phyloP scores from a whole-genome alignment of 2,329 filamentous ascomycete genomes.

The Neofusicoccum umdonicola region DNA sequence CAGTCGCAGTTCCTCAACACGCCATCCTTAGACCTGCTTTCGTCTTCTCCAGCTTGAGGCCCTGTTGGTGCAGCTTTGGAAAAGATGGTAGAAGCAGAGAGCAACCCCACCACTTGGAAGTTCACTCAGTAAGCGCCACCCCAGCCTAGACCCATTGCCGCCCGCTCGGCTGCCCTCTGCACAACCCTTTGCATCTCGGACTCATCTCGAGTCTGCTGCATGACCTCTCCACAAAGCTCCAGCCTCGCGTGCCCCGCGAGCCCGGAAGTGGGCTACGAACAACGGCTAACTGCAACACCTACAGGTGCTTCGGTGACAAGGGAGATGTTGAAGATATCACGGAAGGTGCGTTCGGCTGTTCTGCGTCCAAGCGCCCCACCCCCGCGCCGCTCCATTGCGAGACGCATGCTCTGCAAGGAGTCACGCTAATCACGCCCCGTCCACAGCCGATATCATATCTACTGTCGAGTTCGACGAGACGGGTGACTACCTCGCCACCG shows the following conservation, averaged over 20 bases:
- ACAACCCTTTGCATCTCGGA: background rate
- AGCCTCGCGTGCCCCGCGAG: background rate
- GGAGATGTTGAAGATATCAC: conserved; percentile 99
- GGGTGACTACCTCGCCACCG: conserved; percentile 85
- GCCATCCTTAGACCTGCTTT: background rate
- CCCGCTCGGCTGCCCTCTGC: background rate
- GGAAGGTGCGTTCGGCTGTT: conserved; percentile 58
- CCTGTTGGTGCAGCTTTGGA: conserved; percentile 20
- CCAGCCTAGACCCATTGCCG: background rate
- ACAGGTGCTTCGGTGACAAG: conserved; percentile 98
- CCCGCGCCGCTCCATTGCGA: conserved; percentile 12
- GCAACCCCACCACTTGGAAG: conserved; percentile 96
- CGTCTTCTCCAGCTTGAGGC: conserved; percentile 9
- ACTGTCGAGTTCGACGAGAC: conserved; percentile 90
- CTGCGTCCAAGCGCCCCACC: conserved; percentile 16
- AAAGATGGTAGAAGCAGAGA: conserved; percentile 95
- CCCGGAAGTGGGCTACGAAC: background rate
- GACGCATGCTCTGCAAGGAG: background rate
- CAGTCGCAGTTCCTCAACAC: conserved; percentile 4
- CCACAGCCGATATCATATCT: conserved; percentile 80
- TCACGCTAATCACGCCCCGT: conserved; percentile 48
- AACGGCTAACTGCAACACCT: background rate
- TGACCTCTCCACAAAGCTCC: background rate
- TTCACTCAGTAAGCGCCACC: conserved; percentile 84
- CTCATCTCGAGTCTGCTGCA: background rate